Base-by-base conservation (phyloP, 148 eudicot genomes). In the Chenopodium formosanum region DNA sequence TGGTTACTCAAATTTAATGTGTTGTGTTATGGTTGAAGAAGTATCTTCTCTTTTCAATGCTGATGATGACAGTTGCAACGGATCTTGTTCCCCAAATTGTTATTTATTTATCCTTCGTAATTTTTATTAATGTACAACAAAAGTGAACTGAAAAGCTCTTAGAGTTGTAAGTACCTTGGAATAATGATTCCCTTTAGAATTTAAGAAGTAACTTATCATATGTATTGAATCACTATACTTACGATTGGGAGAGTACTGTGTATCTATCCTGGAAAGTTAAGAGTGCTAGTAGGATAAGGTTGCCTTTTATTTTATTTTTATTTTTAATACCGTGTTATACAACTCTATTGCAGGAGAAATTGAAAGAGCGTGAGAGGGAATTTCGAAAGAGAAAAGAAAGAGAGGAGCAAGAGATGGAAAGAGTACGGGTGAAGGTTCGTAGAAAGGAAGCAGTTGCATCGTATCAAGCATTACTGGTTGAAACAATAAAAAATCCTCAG, bases 321-420 rank as follows among this genome's bases (percentile, higher is more conserved):
- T 40, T 40, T 40, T 40, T 0, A 40, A 40, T 40, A 0, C 44
- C 6, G 8, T 40, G 44, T 40, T 40, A 40, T 40, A 40, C 44
- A 75, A 1, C 70, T 17, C 37, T 68, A 77, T 77, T 84, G 64
- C 86, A 96, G 98, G 99, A 94, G 40, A 96, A 92, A 84, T 79
- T 96, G 70, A 96, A 91, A 90, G 99, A 96, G 82, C 90, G 97
- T 81, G 99, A 96, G 81, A 84, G 98, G 81, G 94, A 89, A 76
- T 48, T 88, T 67, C 89, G 98, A 73, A 96, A 96, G 82, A 89
- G 99, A 81, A 96, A 96, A 87, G 99, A 94, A 86, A 86, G 99
- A 85, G 99, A 96, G 83, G 99, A 94, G 87, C 98, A 91, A 84
- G 99, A 96, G 86, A 91, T 96, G 88, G 99, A 96, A 88, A 91